Evolutionary conservation across 2,329 filamentous ascomycete genomes (phyloP).

Genomic region (Didymella lethalis): DNA sequence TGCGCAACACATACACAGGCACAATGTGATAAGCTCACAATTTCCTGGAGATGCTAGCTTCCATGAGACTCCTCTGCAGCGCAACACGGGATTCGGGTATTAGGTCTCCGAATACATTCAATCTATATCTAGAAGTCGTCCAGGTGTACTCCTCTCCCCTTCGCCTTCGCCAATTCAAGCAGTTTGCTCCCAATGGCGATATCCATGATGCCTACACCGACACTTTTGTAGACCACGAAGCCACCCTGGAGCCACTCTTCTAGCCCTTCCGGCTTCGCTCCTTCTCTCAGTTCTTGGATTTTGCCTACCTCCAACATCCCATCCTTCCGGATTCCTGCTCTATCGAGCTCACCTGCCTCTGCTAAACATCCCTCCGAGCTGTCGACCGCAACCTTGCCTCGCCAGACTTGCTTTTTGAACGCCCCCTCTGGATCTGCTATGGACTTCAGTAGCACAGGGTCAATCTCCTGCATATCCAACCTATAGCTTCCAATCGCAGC

Average conservation of each 20-base stretch:
- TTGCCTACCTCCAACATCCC: conserved; percentile 26
- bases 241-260: conserved; percentile 38
- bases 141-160: conserved; percentile 23
- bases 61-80: too few species aligned
- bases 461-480: conserved; percentile 59
- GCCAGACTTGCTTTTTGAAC: conserved; percentile 4
- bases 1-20: too few species aligned
- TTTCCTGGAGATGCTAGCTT: too few species aligned
- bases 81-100: too few species aligned
- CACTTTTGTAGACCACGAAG: conserved; percentile 60
- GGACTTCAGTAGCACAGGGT: conserved; percentile 52
- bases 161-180: conserved; percentile 27
- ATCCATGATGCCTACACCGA: conserved; percentile 62
- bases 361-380: conserved; percentile 53
- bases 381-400: conserved; percentile 35
- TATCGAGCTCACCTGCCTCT: conserved; percentile 58
- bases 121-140: conserved; percentile 19
- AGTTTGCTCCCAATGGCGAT: conserved; percentile 51
- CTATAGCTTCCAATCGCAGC: conserved; percentile 42
- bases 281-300: conserved; percentile 10
- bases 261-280: conserved; percentile 31
- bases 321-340: conserved; percentile 43
- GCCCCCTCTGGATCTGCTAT: conserved; percentile 14
- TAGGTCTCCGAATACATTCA: background rate
- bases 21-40: too few species aligned